Evolutionary conservation across 2,329 filamentous ascomycete genomes (phyloP).

Genomic region (Pseudogymnoascus destructans): DNA sequence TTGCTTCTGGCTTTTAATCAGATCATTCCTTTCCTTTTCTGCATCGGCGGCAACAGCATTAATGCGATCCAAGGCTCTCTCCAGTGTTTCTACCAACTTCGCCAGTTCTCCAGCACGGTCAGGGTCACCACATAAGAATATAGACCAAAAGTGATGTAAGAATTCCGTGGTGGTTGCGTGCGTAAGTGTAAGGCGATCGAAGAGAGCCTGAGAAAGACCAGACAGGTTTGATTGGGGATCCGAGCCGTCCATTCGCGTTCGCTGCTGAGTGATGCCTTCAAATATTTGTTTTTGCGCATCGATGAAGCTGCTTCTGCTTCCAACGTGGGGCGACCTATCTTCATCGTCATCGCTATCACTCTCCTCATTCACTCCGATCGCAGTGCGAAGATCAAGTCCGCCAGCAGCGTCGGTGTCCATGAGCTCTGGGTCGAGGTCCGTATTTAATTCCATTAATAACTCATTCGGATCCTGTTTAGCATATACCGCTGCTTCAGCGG

Average conservation of each 20-base stretch:
- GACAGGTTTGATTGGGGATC: conserved; percentile 20
- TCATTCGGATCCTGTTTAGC: conserved; percentile 55
- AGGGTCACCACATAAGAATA: conserved; percentile 78
- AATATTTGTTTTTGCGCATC: conserved; percentile 55
- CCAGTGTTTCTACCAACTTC: conserved; percentile 70
- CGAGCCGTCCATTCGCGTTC: conserved; percentile 42
- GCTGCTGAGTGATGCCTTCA: conserved; percentile 47
- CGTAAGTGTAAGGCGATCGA: conserved; percentile 55
- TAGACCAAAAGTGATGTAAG: conserved; percentile 91
- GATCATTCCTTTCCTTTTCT: conserved; percentile 56
- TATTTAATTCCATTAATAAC: conserved; percentile 51
- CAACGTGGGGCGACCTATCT: conserved; percentile 44
- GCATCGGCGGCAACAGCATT: conserved; percentile 68
- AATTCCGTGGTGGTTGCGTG: conserved; percentile 93
- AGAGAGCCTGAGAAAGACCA: conserved; percentile 37
- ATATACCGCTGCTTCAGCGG: conserved; percentile 36
- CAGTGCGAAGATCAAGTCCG: conserved; percentile 47
- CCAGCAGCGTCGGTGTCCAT: conserved; percentile 36
- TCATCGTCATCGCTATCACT: conserved; percentile 54
- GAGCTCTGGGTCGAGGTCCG: conserved; percentile 39
- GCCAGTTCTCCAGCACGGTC: conserved; percentile 69
- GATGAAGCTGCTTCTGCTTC: conserved; percentile 53
- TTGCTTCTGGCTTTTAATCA: conserved; percentile 52
- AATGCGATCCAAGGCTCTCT: conserved; percentile 65
- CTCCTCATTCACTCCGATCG: conserved; percentile 57